Conservation (phyloP, 345 rosid genomes). For the Eucalyptus lansdowneana region DNA sequence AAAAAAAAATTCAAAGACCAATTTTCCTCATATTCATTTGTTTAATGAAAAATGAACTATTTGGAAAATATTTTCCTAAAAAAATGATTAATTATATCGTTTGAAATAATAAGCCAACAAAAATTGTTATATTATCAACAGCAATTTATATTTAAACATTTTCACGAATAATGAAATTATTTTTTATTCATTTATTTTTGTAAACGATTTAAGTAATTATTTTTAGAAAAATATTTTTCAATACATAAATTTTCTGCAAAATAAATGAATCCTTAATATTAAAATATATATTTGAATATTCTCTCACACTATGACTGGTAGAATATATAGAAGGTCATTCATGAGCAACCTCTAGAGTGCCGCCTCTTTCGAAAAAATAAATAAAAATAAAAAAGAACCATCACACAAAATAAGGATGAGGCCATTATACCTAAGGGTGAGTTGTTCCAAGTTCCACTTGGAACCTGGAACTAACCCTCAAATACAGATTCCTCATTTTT, state of each 20-base stretch:
- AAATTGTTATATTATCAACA: not conserved
- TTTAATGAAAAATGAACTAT: not conserved
- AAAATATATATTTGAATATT: not conserved
- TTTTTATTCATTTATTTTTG: not conserved
- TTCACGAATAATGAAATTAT: not conserved
- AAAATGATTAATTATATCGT: too few species aligned
- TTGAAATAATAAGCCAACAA: not conserved
- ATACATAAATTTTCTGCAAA: not conserved
- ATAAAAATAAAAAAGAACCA: not conserved
- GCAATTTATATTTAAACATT: not conserved
- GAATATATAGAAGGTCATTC: not conserved
- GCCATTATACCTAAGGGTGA: not conserved
- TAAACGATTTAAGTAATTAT: not conserved
- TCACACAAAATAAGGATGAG: not conserved
- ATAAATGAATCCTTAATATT: not conserved
- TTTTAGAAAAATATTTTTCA: not conserved
- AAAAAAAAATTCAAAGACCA: too few species aligned
- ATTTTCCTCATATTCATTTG: too few species aligned
- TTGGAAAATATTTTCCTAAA: not conserved
- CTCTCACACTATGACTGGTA: not conserved
- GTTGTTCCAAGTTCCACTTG: too few species aligned
- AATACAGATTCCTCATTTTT: accelerated
- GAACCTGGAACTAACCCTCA: accelerated
- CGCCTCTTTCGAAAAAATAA: not conserved
- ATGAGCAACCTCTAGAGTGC: not conserved